Evolutionary conservation across 352 stramenopile genomes (phyloP).

Genomic region (Globisporangium paddicum): DNA sequence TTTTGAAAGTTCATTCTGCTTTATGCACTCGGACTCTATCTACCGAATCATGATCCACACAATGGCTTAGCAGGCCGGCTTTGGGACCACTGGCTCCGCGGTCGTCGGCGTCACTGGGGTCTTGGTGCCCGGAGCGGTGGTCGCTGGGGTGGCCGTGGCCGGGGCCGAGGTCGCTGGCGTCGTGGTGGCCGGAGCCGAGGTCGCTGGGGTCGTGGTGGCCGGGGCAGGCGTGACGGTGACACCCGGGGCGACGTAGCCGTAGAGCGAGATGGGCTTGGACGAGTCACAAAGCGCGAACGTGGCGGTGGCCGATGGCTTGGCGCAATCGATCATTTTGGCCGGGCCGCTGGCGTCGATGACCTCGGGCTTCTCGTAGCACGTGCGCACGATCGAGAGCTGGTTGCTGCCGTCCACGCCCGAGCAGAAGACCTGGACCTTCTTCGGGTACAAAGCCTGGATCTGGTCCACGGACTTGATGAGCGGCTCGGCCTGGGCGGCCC

Average conservation of each 20-base stretch:
- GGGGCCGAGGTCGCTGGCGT: background rate
- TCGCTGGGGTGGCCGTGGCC: background rate
- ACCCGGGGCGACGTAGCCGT: slow-evolving; percentile 31
- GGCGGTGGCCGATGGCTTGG: slow-evolving; percentile 26
- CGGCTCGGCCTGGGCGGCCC: slow-evolving; percentile 7
- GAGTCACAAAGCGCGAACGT: slow-evolving; percentile 49
- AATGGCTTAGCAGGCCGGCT: slow-evolving; percentile 1
- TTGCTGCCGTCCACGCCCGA: slow-evolving; percentile 17
- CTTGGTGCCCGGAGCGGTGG: background rate
- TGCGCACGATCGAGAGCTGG: slow-evolving; percentile 18
- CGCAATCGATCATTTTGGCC: slow-evolving; percentile 49
- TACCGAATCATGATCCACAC: background rate
- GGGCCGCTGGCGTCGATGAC: slow-evolving; percentile 31
- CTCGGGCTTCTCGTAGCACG: slow-evolving; percentile 26
- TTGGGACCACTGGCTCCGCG: background rate
- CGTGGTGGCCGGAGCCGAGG: background rate
- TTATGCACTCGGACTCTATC: background rate
- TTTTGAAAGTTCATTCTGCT: background rate
- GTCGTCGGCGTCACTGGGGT: background rate
- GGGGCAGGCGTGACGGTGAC: background rate
- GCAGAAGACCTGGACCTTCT: slow-evolving; percentile 19
- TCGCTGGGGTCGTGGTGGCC: background rate
- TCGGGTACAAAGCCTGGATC: slow-evolving; percentile 14
- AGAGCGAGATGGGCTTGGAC: slow-evolving; percentile 38
- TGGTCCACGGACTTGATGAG: background rate